phyloP scores from a whole-genome alignment of 2,329 filamentous ascomycete genomes.

The Fusarium anthophilum region DNA sequence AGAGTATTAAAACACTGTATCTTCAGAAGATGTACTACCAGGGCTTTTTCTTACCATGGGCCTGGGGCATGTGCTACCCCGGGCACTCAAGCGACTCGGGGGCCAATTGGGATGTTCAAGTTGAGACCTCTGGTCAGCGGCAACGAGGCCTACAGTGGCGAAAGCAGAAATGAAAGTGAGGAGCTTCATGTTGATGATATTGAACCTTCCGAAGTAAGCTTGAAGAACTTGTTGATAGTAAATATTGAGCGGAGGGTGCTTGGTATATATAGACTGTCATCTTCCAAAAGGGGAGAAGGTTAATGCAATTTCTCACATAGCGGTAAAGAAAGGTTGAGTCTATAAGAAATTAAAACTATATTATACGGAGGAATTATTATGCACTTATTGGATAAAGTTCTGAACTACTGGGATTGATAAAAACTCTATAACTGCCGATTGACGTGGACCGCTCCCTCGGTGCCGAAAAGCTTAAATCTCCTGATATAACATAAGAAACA shows the following conservation, averaged over 20 bases:
- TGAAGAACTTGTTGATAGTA: background rate
- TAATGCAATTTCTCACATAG: accelerated
- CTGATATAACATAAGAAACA: accelerated
- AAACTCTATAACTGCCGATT: background rate
- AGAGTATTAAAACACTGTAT: background rate
- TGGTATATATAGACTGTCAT: background rate
- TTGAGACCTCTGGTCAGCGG: background rate
- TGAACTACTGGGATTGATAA: background rate
- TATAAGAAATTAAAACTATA: background rate
- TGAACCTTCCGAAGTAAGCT: background rate
- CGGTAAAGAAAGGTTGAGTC: background rate
- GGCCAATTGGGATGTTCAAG: background rate
- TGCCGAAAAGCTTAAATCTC: background rate
- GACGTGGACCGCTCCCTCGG: background rate
- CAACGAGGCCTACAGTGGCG: background rate
- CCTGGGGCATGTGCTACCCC: background rate
- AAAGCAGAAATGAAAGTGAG: background rate
- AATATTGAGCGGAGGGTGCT: background rate
- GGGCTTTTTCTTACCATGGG: background rate
- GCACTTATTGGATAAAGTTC: background rate
- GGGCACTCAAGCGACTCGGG: background rate
- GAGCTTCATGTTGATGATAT: background rate
- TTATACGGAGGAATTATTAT: background rate
- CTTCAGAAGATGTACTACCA: accelerated
- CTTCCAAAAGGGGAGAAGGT: accelerated